phyloP scores from a whole-genome alignment of 1,284 basidiomycete species.

The Anthracocystis walkeri region DNA sequence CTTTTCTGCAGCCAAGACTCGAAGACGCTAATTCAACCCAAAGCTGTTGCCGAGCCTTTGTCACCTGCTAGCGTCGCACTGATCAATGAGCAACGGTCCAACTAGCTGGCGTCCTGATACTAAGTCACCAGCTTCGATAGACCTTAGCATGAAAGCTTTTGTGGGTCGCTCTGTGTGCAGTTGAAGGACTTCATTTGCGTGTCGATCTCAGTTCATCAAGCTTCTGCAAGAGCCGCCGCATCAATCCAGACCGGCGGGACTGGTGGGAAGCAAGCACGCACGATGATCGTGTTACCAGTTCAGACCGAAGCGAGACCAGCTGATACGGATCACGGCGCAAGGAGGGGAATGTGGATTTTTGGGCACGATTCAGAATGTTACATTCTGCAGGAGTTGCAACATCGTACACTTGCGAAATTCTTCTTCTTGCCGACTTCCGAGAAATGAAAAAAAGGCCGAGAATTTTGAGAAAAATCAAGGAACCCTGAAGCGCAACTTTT shows the following conservation, averaged over 20 bases:
- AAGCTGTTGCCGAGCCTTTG: not conserved
- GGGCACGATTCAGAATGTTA: not conserved
- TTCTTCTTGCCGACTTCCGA: conserved; percentile 1
- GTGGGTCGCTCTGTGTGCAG: not conserved
- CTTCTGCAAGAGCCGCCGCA: not conserved
- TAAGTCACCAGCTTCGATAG: not conserved
- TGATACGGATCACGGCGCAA: not conserved
- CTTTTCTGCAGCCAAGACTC: conserved; percentile 5
- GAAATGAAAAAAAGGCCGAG: not conserved
- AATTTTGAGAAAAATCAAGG: conserved; percentile 7
- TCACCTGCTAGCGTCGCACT: not conserved
- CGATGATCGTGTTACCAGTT: not conserved
- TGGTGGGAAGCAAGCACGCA: not conserved
- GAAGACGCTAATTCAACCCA: not conserved
- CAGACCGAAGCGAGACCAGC: not conserved
- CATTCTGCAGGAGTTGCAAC: too few relatives aligned
- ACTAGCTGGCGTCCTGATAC: too few relatives aligned
- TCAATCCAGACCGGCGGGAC: not conserved
- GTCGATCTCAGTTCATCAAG: not conserved
- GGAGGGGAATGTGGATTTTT: conserved; percentile 5
- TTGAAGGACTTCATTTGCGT: not conserved
- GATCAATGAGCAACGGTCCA: too few relatives aligned
- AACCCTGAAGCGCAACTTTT: not conserved
- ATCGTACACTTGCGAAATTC: not conserved
- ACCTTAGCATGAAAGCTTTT: not conserved